phyloP scores from a whole-genome alignment of 2,329 filamentous ascomycete genomes.

The Grosmannia huntii region DNA sequence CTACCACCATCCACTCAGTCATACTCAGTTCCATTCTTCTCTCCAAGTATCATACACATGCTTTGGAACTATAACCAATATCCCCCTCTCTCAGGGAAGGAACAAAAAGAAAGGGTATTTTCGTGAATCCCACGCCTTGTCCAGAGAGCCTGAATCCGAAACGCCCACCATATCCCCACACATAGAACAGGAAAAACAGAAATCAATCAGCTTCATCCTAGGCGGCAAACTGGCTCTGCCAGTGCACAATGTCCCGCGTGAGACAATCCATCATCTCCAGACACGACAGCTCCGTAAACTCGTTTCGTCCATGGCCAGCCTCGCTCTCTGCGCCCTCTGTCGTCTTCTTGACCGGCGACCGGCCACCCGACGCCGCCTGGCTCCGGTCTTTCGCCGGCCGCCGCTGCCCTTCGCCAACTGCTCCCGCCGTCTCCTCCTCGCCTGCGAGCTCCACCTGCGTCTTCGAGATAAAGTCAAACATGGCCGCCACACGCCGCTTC shows the following conservation, averaged over 20 bases:
- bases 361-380: neutral
- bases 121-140: neutral
- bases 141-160: neutral
- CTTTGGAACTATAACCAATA: neutral
- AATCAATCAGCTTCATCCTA: constrained; percentile 5
- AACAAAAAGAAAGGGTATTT: neutral
- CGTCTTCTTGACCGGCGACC: neutral
- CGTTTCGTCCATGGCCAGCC: constrained; percentile 20
- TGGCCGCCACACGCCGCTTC: constrained; percentile 69
- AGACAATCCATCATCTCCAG: constrained; percentile 86
- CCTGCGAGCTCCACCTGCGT: constrained; percentile 79
- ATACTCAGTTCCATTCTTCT: neutral
- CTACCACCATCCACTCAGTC: too few relatives aligned
- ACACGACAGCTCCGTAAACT: constrained; percentile 65
- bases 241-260: constrained; percentile 68
- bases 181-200: constrained; percentile 1
- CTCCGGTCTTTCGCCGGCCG: neutral
- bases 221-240: constrained; percentile 59
- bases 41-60: neutral
- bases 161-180: neutral
- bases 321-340: neutral
- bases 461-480: constrained; percentile 80
- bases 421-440: constrained; percentile 24
- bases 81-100: neutral
- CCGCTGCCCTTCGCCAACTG: constrained; percentile 13